Evolutionary conservation across 2,329 filamentous ascomycete species (phyloP).

Genomic region (Fusarium stilboides): DNA sequence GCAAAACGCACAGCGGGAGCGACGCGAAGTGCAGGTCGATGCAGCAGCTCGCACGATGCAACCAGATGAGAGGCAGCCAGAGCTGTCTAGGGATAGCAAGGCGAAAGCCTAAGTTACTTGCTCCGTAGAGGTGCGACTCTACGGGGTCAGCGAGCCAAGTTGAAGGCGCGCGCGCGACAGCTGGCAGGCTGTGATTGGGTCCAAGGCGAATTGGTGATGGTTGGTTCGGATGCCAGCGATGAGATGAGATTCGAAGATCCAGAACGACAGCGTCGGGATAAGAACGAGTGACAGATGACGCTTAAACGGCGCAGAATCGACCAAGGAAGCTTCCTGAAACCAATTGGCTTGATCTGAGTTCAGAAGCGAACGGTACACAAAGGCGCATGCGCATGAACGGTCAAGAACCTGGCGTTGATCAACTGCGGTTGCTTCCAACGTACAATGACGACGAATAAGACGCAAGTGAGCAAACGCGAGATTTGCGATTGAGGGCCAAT

Average conservation of each 20-base stretch:
- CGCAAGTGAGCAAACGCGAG: conserved; percentile 33
- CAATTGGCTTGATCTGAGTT: conserved; percentile 47
- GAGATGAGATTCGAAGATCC: conserved; percentile 45
- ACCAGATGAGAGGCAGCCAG: conserved; percentile 48
- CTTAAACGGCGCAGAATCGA: conserved; percentile 35
- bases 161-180: conserved; percentile 52
- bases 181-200: conserved; percentile 57
- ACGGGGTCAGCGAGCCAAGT: conserved; percentile 45
- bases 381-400: conserved; percentile 43
- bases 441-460: conserved; percentile 41
- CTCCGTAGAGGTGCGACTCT: conserved; percentile 34
- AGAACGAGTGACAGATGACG: conserved; percentile 49
- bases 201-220: conserved; percentile 43
- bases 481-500: conserved; percentile 36
- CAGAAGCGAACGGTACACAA: conserved; percentile 34
- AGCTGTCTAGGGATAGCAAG: conserved; percentile 27
- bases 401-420: conserved; percentile 34
- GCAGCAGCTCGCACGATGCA: conserved; percentile 48
- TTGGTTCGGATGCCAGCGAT: conserved; percentile 42
- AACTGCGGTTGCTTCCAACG: conserved; percentile 32
- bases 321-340: conserved; percentile 34
- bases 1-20: conserved; percentile 41
- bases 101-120: conserved; percentile 33
- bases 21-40: conserved; percentile 45
- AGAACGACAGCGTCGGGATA: conserved; percentile 40